phyloP scores from a whole-genome alignment of 2,329 filamentous ascomycete species.

The Cadophora sp. region DNA sequence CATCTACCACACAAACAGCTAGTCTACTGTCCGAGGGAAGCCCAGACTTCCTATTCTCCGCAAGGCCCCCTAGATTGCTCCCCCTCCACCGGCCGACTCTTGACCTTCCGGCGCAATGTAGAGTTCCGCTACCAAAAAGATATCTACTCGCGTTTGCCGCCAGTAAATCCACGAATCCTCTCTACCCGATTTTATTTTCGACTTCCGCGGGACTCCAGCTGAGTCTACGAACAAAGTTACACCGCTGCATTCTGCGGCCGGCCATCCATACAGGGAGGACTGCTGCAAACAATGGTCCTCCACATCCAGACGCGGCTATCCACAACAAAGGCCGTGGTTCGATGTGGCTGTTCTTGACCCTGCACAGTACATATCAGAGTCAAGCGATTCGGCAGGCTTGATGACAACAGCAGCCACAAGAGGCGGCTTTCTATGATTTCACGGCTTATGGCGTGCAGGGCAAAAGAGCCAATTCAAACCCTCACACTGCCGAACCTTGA shows the following conservation, averaged over 20 bases:
- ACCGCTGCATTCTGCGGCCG: conserved; percentile 6
- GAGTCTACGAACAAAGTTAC: background rate
- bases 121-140: conserved; percentile 2
- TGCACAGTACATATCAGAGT: conserved; percentile 2
- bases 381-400: conserved; percentile 6
- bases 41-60: conserved; percentile 8
- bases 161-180: conserved; percentile 7
- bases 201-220: background rate
- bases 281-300: background rate
- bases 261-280: background rate
- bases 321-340: background rate
- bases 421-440: background rate
- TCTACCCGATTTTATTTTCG: background rate
- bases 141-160: conserved; percentile 21
- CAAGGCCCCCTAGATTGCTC: background rate
- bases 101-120: background rate
- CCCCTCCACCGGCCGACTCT: background rate
- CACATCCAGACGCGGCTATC: background rate
- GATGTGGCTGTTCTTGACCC: conserved; percentile 3
- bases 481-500: background rate
- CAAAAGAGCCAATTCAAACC: conserved; percentile 2
- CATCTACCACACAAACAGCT: background rate
- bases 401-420: conserved; percentile 11
- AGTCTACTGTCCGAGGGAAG: conserved; percentile 1
- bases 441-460: conserved; percentile 15